A percentile compares a stretch with the other conserved stretches of the same genome.
phyloP scores from a whole-genome alignment of 176 grass and related monocot species.

The Cenchrus fungigraminus region DNA sequence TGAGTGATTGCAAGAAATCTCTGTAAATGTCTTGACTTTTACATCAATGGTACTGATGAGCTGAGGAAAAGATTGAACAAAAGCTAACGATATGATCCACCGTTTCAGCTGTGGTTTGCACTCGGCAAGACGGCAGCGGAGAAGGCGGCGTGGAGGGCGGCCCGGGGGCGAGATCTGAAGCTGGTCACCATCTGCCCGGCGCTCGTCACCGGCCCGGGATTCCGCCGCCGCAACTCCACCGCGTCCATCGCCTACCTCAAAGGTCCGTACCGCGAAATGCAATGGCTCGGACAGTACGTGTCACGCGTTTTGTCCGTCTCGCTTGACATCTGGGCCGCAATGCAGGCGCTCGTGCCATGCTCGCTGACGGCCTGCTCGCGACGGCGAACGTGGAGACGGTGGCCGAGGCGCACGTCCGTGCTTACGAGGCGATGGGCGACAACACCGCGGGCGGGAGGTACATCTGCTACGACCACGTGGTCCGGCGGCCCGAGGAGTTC shows the following conservation, averaged over 20 bases:
- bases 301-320: neutral
- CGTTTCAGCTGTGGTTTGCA: slow-evolving; percentile 84
- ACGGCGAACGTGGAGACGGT: slow-evolving; percentile 77
- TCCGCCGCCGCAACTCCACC: slow-evolving; percentile 85
- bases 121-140: slow-evolving; percentile 93
- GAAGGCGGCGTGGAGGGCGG: slow-evolving; percentile 88
- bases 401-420: slow-evolving; percentile 76
- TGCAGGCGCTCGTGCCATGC: slow-evolving; percentile 74
- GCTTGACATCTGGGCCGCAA: too few relatives aligned
- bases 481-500: slow-evolving; percentile 69
- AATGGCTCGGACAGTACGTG: too few relatives aligned
- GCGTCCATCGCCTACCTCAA: slow-evolving; percentile 95
- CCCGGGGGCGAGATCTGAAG: slow-evolving; percentile 86
- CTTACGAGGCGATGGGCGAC: slow-evolving; percentile 81
- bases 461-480: slow-evolving; percentile 87
- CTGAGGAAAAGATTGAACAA: neutral
- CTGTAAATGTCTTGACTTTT: neutral
- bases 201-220: slow-evolving; percentile 81
- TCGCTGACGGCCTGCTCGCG: slow-evolving; percentile 75
- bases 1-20: slow-evolving; percentile 5
- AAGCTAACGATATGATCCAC: neutral
- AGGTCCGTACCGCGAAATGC: slow-evolving; percentile 32
- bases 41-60: neutral
- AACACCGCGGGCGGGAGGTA: slow-evolving; percentile 82
- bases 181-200: slow-evolving; percentile 85